Conservation (phyloP, 1,139 yeast species). For the Geotrichum phurueaensis region DNA sequence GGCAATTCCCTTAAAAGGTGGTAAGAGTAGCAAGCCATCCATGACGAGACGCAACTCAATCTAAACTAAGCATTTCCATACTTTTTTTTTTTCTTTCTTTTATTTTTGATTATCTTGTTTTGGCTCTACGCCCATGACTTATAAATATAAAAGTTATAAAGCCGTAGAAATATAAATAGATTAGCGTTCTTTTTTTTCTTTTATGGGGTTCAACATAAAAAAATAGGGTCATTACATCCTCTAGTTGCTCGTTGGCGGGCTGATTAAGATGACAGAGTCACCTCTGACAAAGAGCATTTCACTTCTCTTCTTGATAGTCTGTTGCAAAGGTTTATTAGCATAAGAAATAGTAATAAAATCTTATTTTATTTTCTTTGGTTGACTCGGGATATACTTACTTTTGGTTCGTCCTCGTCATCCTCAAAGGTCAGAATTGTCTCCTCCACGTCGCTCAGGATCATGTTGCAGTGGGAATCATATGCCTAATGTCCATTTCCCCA, state of each 20-base stretch:
- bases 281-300: constrained; percentile 96
- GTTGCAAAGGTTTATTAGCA: constrained; percentile 11
- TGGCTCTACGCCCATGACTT: background rate
- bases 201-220: background rate
- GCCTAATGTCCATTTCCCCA: constrained; percentile 41
- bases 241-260: constrained; percentile 33
- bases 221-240: background rate
- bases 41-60: constrained; percentile 7
- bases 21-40: background rate
- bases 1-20: constrained; percentile 21
- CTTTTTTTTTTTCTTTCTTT: background rate
- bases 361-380: background rate
- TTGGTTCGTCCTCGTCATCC: constrained; percentile 41
- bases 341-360: background rate
- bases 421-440: constrained; percentile 67
- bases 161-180: constrained; percentile 6
- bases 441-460: constrained; percentile 88
- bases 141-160: background rate
- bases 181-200: background rate
- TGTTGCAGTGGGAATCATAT: constrained; percentile 92
- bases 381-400: constrained; percentile 26
- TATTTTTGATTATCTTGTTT: background rate
- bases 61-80: background rate
- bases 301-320: constrained; percentile 54
- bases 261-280: constrained; percentile 81